A percentile compares a stretch with the other conserved stretches of the same genome.
These are phyloP conservation scores for Russula virescens DNA, from an alignment of 768 basidiomycete species.

Conservation along the genomic window DNA sequence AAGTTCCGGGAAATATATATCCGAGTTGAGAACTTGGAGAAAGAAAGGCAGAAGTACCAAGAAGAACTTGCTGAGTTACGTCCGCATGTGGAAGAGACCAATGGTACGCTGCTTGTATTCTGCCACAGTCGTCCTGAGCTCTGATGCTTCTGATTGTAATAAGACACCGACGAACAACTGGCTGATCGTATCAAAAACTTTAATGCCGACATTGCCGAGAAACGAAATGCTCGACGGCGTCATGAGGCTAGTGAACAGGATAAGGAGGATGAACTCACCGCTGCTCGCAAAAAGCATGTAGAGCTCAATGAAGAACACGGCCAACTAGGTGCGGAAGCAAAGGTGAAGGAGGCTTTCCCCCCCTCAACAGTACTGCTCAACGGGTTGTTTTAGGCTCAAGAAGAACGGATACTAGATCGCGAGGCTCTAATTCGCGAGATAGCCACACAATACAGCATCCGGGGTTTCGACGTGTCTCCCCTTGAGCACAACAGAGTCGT, in stretches of 20 bases:
- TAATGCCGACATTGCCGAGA: slow-evolving; percentile 48
- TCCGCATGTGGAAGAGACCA: slow-evolving; percentile 59
- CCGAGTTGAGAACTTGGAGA: slow-evolving; percentile 56
- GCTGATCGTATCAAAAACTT: slow-evolving; percentile 51
- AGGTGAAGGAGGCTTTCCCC: slow-evolving; percentile 39
- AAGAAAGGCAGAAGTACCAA: slow-evolving; percentile 56
- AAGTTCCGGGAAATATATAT: slow-evolving; percentile 84
- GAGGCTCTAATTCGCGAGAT: slow-evolving; percentile 71
- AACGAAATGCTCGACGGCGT: slow-evolving; percentile 43
- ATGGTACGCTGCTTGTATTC: slow-evolving; percentile 39
- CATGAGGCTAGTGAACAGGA: slow-evolving; percentile 53
- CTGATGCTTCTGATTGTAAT: not conserved
- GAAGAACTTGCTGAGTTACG: slow-evolving; percentile 56
- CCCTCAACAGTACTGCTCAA: not conserved
- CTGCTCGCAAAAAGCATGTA: slow-evolving; percentile 47
- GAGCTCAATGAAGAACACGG: slow-evolving; percentile 59
- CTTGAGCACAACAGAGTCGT: slow-evolving; percentile 65
- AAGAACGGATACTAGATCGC: slow-evolving; percentile 59
- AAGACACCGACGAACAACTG: slow-evolving; percentile 73
- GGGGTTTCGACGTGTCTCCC: slow-evolving; percentile 65
- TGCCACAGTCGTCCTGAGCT: not conserved
- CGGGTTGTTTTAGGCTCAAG: slow-evolving; percentile 52
- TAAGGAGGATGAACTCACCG: slow-evolving; percentile 53
- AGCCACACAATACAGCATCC: slow-evolving; percentile 60
- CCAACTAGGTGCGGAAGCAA: slow-evolving; percentile 63